phyloP scores from a whole-genome alignment of 1,284 basidiomycete genomes.

The Cerrena zonata region DNA sequence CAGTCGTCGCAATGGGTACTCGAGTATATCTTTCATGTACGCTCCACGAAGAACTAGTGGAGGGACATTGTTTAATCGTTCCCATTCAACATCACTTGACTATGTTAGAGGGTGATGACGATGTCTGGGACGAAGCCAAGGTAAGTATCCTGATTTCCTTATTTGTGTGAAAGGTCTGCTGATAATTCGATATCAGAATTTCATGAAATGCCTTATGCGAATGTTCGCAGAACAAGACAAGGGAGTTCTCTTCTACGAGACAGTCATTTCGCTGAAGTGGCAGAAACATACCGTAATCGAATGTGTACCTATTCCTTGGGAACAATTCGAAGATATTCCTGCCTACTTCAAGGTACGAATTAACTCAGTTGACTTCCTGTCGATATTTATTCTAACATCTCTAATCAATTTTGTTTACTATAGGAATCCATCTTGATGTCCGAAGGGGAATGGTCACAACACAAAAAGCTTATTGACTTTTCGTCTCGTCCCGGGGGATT shows the following conservation, averaged over 20 bases:
- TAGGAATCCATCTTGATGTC: conserved; percentile 88
- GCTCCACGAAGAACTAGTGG: conserved; percentile 76
- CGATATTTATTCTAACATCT: background rate
- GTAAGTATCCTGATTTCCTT: conserved; percentile 42
- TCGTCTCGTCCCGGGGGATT: conserved; percentile 83
- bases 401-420: background rate
- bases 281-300: conserved; percentile 93
- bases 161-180: conserved; percentile 1
- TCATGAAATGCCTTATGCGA: conserved; percentile 96
- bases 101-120: conserved; percentile 91
- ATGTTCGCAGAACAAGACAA: conserved; percentile 88
- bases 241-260: conserved; percentile 92
- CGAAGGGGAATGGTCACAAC: conserved; percentile 95
- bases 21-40: conserved; percentile 87
- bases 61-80: conserved; percentile 90
- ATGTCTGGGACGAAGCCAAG: conserved; percentile 94
- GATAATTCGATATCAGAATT: conserved; percentile 60
- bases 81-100: conserved; percentile 91
- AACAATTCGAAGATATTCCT: conserved; percentile 78
- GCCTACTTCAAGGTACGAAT: conserved; percentile 81
- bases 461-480: conserved; percentile 95
- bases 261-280: conserved; percentile 76
- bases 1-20: conserved; percentile 86
- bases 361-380: background rate
- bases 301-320: conserved; percentile 84